Evolutionary conservation across 2,329 filamentous ascomycete species (phyloP).

Genomic region (Hypoxylon sp.): DNA sequence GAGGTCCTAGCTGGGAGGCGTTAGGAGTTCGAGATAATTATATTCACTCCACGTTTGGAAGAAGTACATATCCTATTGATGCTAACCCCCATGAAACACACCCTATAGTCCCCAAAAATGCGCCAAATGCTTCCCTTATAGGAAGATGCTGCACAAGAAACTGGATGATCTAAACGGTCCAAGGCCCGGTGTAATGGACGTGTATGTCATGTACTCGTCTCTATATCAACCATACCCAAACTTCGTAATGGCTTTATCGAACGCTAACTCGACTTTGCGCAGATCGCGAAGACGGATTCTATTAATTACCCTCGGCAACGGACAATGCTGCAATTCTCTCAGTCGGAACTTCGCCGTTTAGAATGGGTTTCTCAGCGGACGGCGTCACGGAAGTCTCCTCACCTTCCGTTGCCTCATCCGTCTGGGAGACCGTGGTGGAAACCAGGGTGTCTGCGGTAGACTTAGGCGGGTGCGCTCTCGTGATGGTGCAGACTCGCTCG

Average conservation of each 20-base stretch:
- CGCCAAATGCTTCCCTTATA: conserved; percentile 9
- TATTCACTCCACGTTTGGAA: conserved; percentile 12
- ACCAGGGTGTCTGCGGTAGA: conserved; percentile 29
- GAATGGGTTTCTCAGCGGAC: conserved; percentile 25
- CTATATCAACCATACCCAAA: conserved; percentile 6
- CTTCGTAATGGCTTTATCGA: background rate
- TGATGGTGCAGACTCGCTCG: conserved; percentile 66
- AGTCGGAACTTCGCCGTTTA: conserved; percentile 37
- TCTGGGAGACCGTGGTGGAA: conserved; percentile 31
- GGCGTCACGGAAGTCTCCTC: conserved; percentile 31
- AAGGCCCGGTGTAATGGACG: conserved; percentile 7
- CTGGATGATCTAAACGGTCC: background rate
- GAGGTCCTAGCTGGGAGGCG: background rate
- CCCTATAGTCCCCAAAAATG: conserved; percentile 12
- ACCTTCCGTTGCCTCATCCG: conserved; percentile 35
- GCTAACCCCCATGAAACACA: conserved; percentile 11
- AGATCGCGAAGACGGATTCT: background rate
- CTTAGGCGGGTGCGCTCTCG: conserved; percentile 57
- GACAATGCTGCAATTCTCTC: conserved; percentile 34
- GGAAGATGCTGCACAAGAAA: background rate
- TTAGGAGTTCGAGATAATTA: conserved; percentile 14
- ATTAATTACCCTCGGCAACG: conserved; percentile 28
- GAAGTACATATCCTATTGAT: conserved; percentile 16
- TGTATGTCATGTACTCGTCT: conserved; percentile 7
- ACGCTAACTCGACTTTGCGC: background rate